phyloP scores from a whole-genome alignment of 805 yeast genomes.

The Aciculoconidium aculeatum region DNA sequence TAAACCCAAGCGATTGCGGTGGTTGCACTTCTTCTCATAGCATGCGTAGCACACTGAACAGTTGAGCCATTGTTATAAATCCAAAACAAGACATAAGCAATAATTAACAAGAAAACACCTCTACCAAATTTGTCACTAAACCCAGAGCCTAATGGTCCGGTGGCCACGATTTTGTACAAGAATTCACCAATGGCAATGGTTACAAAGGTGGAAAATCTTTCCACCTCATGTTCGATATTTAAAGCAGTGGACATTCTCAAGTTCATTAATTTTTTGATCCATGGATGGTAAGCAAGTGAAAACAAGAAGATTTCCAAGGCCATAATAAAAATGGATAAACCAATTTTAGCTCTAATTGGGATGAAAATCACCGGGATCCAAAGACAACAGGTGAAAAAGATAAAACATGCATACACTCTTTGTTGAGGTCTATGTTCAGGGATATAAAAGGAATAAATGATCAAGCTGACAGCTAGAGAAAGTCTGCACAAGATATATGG shows the following conservation, averaged over 20 bases:
- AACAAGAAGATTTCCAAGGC: slow-evolving; percentile 37
- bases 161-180: slow-evolving; percentile 46
- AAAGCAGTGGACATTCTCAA: slow-evolving; percentile 51
- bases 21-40: slow-evolving; percentile 42
- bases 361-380: slow-evolving; percentile 53
- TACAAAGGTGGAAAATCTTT: slow-evolving; percentile 51
- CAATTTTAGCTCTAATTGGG: slow-evolving; percentile 39
- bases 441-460: slow-evolving; percentile 40
- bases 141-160: slow-evolving; percentile 43
- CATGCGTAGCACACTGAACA: slow-evolving; percentile 43
- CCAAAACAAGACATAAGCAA: slow-evolving; percentile 47
- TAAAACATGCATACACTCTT: slow-evolving; percentile 29
- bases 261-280: slow-evolving; percentile 35
- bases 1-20: slow-evolving; percentile 44
- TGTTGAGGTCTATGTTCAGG: slow-evolving; percentile 48
- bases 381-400: slow-evolving; percentile 30
- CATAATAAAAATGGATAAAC: slow-evolving; percentile 36
- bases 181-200: slow-evolving; percentile 65
- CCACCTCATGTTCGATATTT: slow-evolving; percentile 64
- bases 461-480: slow-evolving; percentile 26
- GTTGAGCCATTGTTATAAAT: slow-evolving; percentile 54
- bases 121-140: slow-evolving; percentile 39
- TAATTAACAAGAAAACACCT: slow-evolving; percentile 42
- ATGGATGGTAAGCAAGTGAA: slow-evolving; percentile 41
- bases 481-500: slow-evolving; percentile 45